These are phyloP conservation scores for Aspergillus ochraceus DNA, from an alignment of 2,329 filamentous ascomycete genomes.

Conservation along the genomic window DNA sequence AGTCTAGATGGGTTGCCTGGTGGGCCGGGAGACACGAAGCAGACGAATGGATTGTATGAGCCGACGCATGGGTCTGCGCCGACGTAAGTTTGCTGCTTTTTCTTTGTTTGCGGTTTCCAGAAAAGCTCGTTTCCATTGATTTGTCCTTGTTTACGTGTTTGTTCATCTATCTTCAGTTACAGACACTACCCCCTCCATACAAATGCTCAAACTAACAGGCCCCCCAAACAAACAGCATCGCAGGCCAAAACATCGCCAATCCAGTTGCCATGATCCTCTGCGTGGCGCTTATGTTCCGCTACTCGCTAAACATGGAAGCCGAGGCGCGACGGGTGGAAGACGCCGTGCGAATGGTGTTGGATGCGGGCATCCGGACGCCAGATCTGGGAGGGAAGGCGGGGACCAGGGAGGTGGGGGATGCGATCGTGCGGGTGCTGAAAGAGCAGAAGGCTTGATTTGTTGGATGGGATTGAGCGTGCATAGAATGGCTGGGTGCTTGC, in stretches of 20 bases:
- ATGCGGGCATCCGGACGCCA: conserved; percentile 71
- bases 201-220: not conserved
- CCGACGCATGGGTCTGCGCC: conserved; percentile 72
- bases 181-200: not conserved
- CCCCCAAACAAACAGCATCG: conserved; percentile 61
- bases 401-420: conserved; percentile 75
- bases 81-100: conserved; percentile 26
- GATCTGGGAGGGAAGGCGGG: conserved; percentile 74
- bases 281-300: conserved; percentile 89
- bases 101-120: not conserved
- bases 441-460: conserved; percentile 28
- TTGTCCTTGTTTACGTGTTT: no score
- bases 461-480: no score
- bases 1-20: conserved; percentile 74
- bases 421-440: conserved; percentile 68
- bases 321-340: conserved; percentile 76
- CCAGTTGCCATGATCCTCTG: conserved; percentile 87
- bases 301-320: conserved; percentile 74
- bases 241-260: conserved; percentile 82
- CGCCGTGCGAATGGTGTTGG: conserved; percentile 74
- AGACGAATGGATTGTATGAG: conserved; percentile 88
- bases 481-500: no score
- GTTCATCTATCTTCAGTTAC: no score
- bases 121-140: no score
- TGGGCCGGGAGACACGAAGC: conserved; percentile 60